Conservation (phyloP, 306 rosid genomes). For the Vigna trinervia region DNA sequence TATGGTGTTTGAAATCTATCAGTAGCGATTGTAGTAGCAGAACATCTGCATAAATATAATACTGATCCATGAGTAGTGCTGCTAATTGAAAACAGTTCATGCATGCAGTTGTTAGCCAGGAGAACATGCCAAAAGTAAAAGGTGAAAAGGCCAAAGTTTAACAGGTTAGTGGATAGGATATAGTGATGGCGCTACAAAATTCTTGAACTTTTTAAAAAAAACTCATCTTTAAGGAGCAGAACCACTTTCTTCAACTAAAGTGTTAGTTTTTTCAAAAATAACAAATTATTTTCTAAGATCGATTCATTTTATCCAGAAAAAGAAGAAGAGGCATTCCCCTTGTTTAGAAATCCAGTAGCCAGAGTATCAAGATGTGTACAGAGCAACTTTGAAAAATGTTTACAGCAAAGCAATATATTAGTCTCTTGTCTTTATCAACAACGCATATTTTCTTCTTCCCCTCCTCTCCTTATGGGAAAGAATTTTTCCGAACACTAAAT, state of each 20-base stretch:
- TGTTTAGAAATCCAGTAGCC: neutral
- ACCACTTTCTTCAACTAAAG: constrained; percentile 7
- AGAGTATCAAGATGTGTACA: neutral
- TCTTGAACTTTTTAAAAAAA: neutral
- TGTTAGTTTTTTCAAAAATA: neutral
- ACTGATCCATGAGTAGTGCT: neutral
- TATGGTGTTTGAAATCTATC: neutral
- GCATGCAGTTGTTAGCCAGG: constrained; percentile 4
- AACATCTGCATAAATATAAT: neutral
- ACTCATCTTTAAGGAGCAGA: neutral
- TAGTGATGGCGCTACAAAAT: neutral
- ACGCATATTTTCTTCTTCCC: neutral
- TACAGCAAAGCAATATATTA: neutral
- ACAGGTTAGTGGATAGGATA: neutral
- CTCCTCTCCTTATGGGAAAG: constrained; percentile 3
- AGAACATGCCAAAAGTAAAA: neutral
- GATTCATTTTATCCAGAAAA: neutral
- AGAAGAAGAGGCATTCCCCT: neutral
- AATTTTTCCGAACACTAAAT: neutral
- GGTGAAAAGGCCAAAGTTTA: neutral
- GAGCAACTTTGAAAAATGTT: constrained; percentile 3
- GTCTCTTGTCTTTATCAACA: constrained; percentile 1
- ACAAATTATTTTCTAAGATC: neutral
- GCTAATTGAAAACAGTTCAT: neutral
- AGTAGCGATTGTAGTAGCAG: neutral